phyloP scores from a whole-genome alignment of 805 yeast species.

The Ogataea thermomethanolica region DNA sequence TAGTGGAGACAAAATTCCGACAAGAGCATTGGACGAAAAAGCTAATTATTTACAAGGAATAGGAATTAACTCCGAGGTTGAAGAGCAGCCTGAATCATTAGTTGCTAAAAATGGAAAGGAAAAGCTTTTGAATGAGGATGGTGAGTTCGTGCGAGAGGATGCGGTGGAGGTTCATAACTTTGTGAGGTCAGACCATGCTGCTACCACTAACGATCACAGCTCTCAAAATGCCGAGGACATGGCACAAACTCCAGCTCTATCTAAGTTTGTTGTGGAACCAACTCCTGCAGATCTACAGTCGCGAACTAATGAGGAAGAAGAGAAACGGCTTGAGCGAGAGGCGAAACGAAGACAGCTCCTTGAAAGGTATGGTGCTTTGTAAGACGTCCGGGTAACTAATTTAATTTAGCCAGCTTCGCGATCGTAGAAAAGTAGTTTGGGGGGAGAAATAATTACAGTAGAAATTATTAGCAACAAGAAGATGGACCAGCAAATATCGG shows the following conservation, averaged over 20 bases:
- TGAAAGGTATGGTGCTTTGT: conserved; percentile 36
- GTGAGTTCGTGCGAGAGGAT: conserved; percentile 51
- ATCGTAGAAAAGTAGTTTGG: not conserved
- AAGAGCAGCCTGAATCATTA: conserved; percentile 44
- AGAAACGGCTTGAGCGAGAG: conserved; percentile 28
- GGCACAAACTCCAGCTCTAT: no score
- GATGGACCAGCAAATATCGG: conserved; percentile 4
- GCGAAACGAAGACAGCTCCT: conserved; percentile 33
- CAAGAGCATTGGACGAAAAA: conserved; percentile 69
- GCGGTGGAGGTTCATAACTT: conserved; percentile 57
- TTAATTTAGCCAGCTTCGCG: not conserved
- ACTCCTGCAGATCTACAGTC: conserved; percentile 46
- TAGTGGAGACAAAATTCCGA: conserved; percentile 34
- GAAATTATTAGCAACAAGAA: conserved; percentile 5
- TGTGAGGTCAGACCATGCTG: conserved; percentile 45
- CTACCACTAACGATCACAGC: conserved; percentile 26
- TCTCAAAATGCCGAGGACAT: no score
- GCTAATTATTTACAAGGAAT: conserved; percentile 64
- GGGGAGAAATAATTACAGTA: conserved; percentile 2
- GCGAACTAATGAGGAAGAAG: conserved; percentile 34
- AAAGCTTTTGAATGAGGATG: conserved; percentile 34
- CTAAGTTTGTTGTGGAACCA: conserved; percentile 31
- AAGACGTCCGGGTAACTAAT: conserved; percentile 8
- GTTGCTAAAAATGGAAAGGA: conserved; percentile 31
- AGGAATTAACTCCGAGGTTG: conserved; percentile 27